These are phyloP conservation scores for Hirsutella minnesotensis DNA, from an alignment of 2,329 filamentous ascomycete species.

Conservation along the genomic window DNA sequence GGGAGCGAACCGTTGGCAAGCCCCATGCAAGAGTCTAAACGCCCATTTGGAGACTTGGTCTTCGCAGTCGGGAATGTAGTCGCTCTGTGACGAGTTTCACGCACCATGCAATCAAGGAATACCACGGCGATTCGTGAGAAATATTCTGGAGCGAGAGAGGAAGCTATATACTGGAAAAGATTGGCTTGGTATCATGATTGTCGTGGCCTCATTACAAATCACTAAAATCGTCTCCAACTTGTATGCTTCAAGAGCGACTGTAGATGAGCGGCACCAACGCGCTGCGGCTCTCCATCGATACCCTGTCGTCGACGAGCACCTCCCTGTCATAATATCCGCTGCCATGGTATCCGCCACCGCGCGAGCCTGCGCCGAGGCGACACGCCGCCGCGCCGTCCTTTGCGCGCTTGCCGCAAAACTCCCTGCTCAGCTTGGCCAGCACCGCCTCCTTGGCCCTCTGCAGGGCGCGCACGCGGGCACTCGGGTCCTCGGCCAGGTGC, in stretches of 20 bases:
- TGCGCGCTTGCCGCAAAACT: conserved; percentile 25
- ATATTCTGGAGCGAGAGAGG: conserved; percentile 7
- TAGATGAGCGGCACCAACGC: conserved; percentile 50
- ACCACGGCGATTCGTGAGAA: neutral
- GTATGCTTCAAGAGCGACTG: conserved; percentile 25
- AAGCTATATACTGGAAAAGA: conserved; percentile 5
- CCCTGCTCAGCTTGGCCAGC: conserved; percentile 43
- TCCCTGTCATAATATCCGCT: conserved; percentile 11
- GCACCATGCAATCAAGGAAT: too few species aligned
- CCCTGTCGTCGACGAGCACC: conserved; percentile 28
- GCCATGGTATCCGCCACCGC: conserved; percentile 4
- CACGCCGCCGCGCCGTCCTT: conserved; percentile 16
- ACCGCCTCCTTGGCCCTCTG: conserved; percentile 49
- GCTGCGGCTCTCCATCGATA: conserved; percentile 38
- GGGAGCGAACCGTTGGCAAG: too few species aligned
- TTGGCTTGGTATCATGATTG: conserved; percentile 9
- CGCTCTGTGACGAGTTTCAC: too few species aligned
- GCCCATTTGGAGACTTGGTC: too few species aligned
- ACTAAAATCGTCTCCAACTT: conserved; percentile 2
- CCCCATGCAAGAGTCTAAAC: too few species aligned
- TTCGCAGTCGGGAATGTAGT: too few species aligned
- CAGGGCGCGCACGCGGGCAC: conserved; percentile 41
- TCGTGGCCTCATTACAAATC: conserved; percentile 18
- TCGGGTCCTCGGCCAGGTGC: conserved; percentile 44
- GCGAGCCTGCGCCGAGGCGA: neutral